Evolutionary conservation across 2,329 filamentous ascomycete species (phyloP), one percentile per base, ranked within the genome.

Genomic region (Didymosphaeria variabile): DNA sequence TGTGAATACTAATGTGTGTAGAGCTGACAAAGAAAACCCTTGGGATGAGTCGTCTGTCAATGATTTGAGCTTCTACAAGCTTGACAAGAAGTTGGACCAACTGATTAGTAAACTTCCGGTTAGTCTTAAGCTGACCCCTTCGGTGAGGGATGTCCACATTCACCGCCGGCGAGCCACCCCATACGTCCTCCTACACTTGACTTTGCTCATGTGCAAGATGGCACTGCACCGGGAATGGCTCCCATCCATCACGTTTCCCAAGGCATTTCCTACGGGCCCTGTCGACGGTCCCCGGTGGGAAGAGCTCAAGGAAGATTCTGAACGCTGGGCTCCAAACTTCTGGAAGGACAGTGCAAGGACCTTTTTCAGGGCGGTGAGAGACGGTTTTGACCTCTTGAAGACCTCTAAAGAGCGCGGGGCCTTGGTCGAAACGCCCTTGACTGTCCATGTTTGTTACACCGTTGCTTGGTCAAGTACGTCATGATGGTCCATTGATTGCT

Each of bases 181-280:
- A 8, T 92, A 90, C 69, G 85, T 88, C 10, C 83, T 90, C 3
- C 79, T 92, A 57, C 90, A 92, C 68, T 87, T 88, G 67, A 83
- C 91, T 0, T 85, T 87, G 60, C 85, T 86, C 1, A 80, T 91
- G 2, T 91, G 88, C 71, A 83, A 85, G 58, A 88, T 92, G 63
- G 87, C 90, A 79, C 81, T 91, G 31, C 87, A 91, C 69, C 83
- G 89, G 63, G 88, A 91, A 72, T 91, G 89, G 63, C 83, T 91
- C 29, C 88, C 89, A 0, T 90, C 90, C 69, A 83, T 90, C 17
- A 87, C 89, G 1, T 80, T 90, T 47, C 19, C 81, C 80, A 64
- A 69, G 75, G 23, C 82, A 82, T 12, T 5, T 66, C 85, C 85
- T 2, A 70, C 80, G 47, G 86, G 86, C 2, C 89, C 89, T 0